Evolutionary conservation across 129 eudicot genomes (phyloP), one percentile per base, ranked within the genome.

Genomic region (Artemisia annua): DNA sequence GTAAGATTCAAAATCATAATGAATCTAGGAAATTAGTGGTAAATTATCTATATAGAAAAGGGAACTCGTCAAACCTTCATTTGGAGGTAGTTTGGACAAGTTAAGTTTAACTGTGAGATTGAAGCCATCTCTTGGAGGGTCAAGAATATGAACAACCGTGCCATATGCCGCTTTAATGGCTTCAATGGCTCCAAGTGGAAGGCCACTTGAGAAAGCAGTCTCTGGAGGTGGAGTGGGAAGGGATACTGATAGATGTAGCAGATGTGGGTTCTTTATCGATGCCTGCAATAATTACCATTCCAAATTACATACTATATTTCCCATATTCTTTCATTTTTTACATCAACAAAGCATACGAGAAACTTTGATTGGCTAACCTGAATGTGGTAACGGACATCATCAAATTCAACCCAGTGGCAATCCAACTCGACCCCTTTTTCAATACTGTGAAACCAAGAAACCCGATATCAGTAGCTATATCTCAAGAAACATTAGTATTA

Each of bases 71-170:
- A 79, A 79, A 93, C 96, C 97, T 88, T 94, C 98, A 83, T 81
- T 84, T 66, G 89, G 85, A 74, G 98, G 93, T 72, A 94, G 97
- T 82, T 94, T 94, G 72, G 92, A 81, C 78, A 94, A 77, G 83
- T 94, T 94, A 71, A 90, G 83, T 82, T 86, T 94, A 82, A 90
- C 74, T 10, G 98, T 90, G 74, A 94, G 96, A 79, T 88, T 94
- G 66, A 82, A 94, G 77, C 98, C 98, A 61, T 94, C 98, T 82
- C 81, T 86, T n/a, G 97, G 98, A 56, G 98, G 98, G 86, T 94
- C 98, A 75, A 90, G 96, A 80, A 94, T 90, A 46, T 90, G 96
- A 61, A 86, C 84, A 68, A 86, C 86, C 1, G 51, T 63, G 17
- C 91, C 96, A 70, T 94, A 94, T 44, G 93, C 89, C 43, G 87